Conservation (phyloP, 306 rosid species). For the Citrullus amarus region DNA sequence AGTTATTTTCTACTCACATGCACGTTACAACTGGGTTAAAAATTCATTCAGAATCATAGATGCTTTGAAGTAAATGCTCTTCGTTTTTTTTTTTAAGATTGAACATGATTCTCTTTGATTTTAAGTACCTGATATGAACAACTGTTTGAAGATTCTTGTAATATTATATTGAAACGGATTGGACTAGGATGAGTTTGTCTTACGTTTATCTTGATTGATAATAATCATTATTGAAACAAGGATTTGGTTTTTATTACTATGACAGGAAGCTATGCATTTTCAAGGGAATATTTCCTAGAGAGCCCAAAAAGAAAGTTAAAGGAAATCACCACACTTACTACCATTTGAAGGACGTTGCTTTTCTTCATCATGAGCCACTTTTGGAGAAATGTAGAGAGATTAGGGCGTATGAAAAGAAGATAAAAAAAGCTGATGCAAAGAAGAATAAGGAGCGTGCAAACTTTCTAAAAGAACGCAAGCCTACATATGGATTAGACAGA, state of each 20-base stretch:
- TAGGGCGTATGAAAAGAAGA: slow-evolving; percentile 60
- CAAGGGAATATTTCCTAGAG: slow-evolving; percentile 85
- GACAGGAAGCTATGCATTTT: slow-evolving; percentile 76
- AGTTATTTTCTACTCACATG: background rate
- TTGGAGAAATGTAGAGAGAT: slow-evolving; percentile 56
- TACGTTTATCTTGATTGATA: background rate
- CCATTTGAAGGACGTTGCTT: slow-evolving; percentile 82
- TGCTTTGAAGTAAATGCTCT: background rate
- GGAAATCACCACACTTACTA: slow-evolving; percentile 89
- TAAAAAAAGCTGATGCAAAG: slow-evolving; percentile 80
- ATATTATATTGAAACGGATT: background rate
- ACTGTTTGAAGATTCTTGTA: background rate
- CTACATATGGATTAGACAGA: slow-evolving; percentile 52
- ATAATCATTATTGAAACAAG: background rate
- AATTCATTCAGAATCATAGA: background rate
- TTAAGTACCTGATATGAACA: background rate
- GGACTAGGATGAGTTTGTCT: background rate
- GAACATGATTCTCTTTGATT: background rate
- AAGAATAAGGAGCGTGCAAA: slow-evolving; percentile 60
- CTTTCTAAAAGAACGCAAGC: slow-evolving; percentile 34
- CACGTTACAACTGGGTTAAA: background rate
- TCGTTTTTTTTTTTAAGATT: background rate
- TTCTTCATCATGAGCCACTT: slow-evolving; percentile 82
- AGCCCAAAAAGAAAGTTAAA: slow-evolving; percentile 89
- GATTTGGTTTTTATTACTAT: slow-evolving; percentile 6